Percentiles rank a stretch among this genome's conserved stretches.
Evolutionary conservation across 129 eudicot genomes (phyloP).

Genomic region (Pulicaria dysenterica): DNA sequence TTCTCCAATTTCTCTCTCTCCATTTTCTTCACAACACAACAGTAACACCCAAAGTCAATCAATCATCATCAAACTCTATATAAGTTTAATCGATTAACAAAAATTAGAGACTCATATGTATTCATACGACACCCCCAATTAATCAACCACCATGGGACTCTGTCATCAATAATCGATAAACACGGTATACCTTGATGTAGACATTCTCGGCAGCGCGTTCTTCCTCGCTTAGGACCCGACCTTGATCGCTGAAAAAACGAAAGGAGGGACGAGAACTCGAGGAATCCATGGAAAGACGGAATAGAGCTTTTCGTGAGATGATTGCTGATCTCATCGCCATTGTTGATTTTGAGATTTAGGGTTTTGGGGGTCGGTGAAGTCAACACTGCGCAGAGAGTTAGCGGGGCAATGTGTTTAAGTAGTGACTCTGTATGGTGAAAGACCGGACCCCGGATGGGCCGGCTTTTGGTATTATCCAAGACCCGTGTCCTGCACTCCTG

Average conservation of each 20-base stretch:
- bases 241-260: slow-evolving; percentile 67
- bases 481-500: neutral
- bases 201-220: slow-evolving; percentile 77
- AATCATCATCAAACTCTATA: slow-evolving; percentile 10
- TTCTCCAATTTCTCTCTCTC: slow-evolving; percentile 82
- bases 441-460: slow-evolving; percentile 13
- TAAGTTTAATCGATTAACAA: neutral
- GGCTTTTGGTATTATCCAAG: neutral
- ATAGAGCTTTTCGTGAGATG: slow-evolving; percentile 31
- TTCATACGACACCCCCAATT: neutral
- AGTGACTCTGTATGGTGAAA: neutral
- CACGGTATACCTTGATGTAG: slow-evolving; percentile 55
- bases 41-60: slow-evolving; percentile 23
- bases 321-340: slow-evolving; percentile 63
- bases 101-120: neutral
- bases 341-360: slow-evolving; percentile 6
- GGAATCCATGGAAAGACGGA: slow-evolving; percentile 48
- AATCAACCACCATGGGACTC: neutral
- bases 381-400: neutral
- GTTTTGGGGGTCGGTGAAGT: slow-evolving; percentile 21
- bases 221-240: slow-evolving; percentile 71
- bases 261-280: slow-evolving; percentile 35
- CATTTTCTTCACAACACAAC: slow-evolving; percentile 52
- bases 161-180: neutral
- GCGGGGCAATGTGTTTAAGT: neutral